These are phyloP conservation scores for Geranium brycei DNA, from an alignment of 345 rosid genomes.

Conservation along the genomic window DNA sequence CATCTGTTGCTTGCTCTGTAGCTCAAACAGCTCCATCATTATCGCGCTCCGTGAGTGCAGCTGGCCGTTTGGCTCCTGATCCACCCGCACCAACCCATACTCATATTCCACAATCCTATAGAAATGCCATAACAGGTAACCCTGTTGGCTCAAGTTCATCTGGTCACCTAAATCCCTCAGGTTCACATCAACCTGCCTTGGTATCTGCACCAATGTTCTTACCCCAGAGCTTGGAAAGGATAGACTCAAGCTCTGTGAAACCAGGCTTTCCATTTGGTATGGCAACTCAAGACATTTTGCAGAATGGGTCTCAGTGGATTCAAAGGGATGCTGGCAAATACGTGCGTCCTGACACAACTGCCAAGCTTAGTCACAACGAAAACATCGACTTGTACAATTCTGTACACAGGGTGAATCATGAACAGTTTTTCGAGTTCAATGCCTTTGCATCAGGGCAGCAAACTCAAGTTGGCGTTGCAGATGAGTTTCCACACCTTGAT, in stretches of 20 bases:
- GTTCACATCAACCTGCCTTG: conserved; percentile 32
- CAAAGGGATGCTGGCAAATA: conserved; percentile 29
- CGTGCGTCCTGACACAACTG: conserved; percentile 20
- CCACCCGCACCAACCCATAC: conserved; percentile 34
- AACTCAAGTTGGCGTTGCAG: conserved; percentile 35
- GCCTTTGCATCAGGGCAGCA: conserved; percentile 43
- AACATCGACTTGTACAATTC: conserved; percentile 24
- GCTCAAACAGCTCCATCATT: conserved; percentile 52
- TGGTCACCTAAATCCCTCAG: conserved; percentile 24
- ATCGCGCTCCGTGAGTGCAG: conserved; percentile 77
- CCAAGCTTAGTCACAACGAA: conserved; percentile 20
- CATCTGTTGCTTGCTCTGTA: conserved; percentile 22
- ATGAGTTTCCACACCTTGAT: conserved; percentile 88
- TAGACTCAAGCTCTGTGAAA: conserved; percentile 30
- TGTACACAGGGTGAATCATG: conserved; percentile 16
- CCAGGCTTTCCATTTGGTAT: conserved; percentile 34
- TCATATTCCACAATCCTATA: conserved; percentile 58
- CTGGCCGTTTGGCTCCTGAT: conserved; percentile 68
- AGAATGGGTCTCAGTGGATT: conserved; percentile 46
- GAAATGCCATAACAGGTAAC: conserved; percentile 69
- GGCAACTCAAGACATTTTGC: conserved; percentile 32
- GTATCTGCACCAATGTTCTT: conserved; percentile 33
- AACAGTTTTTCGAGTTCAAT: conserved; percentile 23
- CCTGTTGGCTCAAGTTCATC: conserved; percentile 42
- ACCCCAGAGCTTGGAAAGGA: conserved; percentile 31